Base-by-base conservation (phyloP, 1,284 basidiomycete genomes). In the Ustanciosporium gigantosporum region DNA sequence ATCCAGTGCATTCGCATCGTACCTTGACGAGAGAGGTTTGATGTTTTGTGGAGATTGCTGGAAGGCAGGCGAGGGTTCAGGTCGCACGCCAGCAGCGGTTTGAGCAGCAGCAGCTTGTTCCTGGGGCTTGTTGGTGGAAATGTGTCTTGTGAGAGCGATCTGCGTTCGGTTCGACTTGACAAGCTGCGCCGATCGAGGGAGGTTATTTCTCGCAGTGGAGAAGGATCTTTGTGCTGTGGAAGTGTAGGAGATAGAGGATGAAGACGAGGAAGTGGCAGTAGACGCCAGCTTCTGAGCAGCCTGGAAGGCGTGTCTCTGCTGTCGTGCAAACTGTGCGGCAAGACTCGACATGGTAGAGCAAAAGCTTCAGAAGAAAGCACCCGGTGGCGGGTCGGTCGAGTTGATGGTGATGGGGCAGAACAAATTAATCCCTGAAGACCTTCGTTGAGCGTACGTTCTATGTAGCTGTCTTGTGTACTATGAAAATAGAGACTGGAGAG, bases 1-100 rank as follows among this genome's bases (percentile, higher is more conserved):
- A 52, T 81, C 80, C 53, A 81, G 70, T 9, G 74, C 59, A 15
- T 64, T 53, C 31, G 60, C 51, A 19, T 67, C 60, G 29, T 67
- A 58, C 25, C 39, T 29, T 4, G 38, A 44, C 3, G 47, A 39
- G 23, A 64, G 62, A 13, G 59, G 59, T 14, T 52, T 43, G 15
- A 58, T 41, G 40, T 46, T 51, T 25, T 64, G 57, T 17, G 61
- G 46, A 22, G 64, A 52, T 46, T 66, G 66, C 59, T 75, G 75
- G 58, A 77, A 75, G 11, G 74, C 62, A 8, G 73, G 72, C 27
- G 68, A 65, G 8, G 71, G 73, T 38, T 69, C 66, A 3, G 73
- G 73, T 19, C 72, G 61, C 13, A 58, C 60, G 23, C 41, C 31
- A 24, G 59, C 43, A 3, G 56, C 27, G 15, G 66, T 42, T 37